These are phyloP conservation scores for Bipolaris cookei DNA, from an alignment of 2,329 filamentous ascomycete genomes.

Conservation along the genomic window DNA sequence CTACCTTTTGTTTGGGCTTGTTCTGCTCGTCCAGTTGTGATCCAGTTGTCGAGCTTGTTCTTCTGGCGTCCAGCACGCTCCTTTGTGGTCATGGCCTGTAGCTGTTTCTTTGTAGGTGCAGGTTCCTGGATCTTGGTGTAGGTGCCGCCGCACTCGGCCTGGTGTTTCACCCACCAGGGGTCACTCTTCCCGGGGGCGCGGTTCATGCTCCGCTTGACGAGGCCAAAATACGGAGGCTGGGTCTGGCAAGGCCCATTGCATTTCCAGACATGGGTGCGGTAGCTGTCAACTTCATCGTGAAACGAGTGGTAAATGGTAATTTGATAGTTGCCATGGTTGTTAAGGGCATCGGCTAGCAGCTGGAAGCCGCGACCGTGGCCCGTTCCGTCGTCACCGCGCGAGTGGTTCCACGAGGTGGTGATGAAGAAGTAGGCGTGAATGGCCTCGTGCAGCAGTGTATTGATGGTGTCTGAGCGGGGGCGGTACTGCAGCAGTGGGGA, in stretches of 20 bases:
- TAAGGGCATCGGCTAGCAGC: constrained; percentile 54
- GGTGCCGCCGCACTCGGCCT: constrained; percentile 51
- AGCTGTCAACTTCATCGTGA: constrained; percentile 56
- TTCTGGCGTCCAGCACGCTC: constrained; percentile 53
- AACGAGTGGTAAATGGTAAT: constrained; percentile 55
- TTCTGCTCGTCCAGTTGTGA: constrained; percentile 33
- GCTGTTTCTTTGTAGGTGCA: constrained; percentile 51
- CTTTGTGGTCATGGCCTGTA: constrained; percentile 48
- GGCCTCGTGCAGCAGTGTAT: constrained; percentile 54
- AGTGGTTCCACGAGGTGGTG: constrained; percentile 52
- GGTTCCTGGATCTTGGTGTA: constrained; percentile 53
- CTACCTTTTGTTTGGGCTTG: constrained; percentile 16
- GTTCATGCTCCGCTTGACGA: constrained; percentile 57
- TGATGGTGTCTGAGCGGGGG: constrained; percentile 52
- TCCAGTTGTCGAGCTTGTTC: constrained; percentile 54
- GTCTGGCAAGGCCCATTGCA: constrained; percentile 51
- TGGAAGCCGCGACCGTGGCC: constrained; percentile 54
- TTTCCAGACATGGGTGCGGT: constrained; percentile 54
- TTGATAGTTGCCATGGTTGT: constrained; percentile 51
- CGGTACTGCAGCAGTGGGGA: constrained; percentile 54
- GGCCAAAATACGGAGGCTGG: constrained; percentile 51
- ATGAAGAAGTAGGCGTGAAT: constrained; percentile 58
- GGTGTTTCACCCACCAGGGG: constrained; percentile 51
- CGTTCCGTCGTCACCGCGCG: constrained; percentile 51
- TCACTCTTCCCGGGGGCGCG: constrained; percentile 52